phyloP scores from a whole-genome alignment of 352 stramenopile genomes.

The Globisporangium polare region DNA sequence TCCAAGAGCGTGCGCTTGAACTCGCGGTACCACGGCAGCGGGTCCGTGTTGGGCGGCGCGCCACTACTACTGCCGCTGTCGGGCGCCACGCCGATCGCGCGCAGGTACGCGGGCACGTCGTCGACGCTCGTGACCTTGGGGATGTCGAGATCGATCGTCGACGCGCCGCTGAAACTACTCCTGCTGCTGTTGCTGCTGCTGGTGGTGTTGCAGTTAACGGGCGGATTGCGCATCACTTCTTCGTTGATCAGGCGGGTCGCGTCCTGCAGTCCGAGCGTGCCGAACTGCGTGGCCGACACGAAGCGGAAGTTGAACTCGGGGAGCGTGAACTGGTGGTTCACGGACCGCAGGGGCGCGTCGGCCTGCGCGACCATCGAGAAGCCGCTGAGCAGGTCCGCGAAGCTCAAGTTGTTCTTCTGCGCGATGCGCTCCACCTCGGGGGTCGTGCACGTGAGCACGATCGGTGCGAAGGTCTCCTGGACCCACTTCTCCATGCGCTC shows the following conservation, averaged over 20 bases:
- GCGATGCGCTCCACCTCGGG: constrained; percentile 74
- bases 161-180: constrained; percentile 12
- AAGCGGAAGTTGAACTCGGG: constrained; percentile 79
- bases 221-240: constrained; percentile 51
- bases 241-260: constrained; percentile 61
- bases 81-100: constrained; percentile 37
- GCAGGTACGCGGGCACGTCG: constrained; percentile 67
- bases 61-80: constrained; percentile 22
- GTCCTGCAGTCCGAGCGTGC: constrained; percentile 34
- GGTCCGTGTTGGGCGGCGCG: constrained; percentile 29
- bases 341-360: constrained; percentile 71
- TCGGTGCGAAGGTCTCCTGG: constrained; percentile 68
- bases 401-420: constrained; percentile 78
- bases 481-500: constrained; percentile 66
- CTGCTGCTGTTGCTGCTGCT: not conserved
- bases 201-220: constrained; percentile 1
- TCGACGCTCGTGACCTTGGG: constrained; percentile 48
- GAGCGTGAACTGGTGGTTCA: constrained; percentile 63
- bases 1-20: constrained; percentile 81
- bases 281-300: constrained; percentile 50
- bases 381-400: constrained; percentile 72
- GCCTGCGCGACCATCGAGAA: constrained; percentile 57
- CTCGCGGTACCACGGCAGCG: constrained; percentile 70
- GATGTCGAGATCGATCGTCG: constrained; percentile 58
- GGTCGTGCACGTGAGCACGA: constrained; percentile 78